A percentile compares a stretch with the other conserved stretches of the same genome.
Evolutionary conservation across 345 rosid species (phyloP).

Genomic region (Boechera divaricarpa): DNA sequence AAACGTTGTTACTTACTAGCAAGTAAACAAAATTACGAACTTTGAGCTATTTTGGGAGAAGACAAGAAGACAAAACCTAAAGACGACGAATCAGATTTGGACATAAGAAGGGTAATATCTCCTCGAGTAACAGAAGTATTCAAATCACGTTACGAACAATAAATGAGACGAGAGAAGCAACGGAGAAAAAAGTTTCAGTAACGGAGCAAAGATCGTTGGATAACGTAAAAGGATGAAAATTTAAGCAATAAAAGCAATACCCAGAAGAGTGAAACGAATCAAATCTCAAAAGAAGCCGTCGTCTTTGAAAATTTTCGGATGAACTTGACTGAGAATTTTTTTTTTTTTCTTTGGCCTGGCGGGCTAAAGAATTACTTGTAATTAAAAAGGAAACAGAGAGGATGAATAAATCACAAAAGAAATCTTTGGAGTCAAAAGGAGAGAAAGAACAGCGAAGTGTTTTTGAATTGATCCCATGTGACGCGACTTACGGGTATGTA

Average conservation of each 20-base stretch:
- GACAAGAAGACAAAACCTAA: conserved; percentile 23
- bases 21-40: conserved; percentile 16
- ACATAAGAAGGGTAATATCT: conserved; percentile 17
- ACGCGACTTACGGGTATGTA: conserved; percentile 33
- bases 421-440: neutral
- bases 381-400: neutral
- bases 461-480: conserved; percentile 28
- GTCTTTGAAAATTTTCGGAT: conserved; percentile 8
- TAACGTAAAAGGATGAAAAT: conserved; percentile 10
- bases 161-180: conserved; percentile 17
- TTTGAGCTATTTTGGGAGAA: conserved; percentile 20
- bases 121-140: conserved; percentile 29
- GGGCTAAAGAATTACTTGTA: neutral
- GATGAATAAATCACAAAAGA: conserved; percentile 13
- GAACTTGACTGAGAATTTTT: conserved; percentile 23
- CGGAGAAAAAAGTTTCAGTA: neutral
- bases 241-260: conserved; percentile 28
- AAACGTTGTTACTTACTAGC: conserved; percentile 12
- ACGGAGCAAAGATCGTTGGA: conserved; percentile 20
- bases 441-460: conserved; percentile 28
- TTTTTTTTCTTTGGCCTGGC: neutral
- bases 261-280: conserved; percentile 23
- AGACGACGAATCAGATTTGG: conserved; percentile 37
- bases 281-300: conserved; percentile 33
- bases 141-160: conserved; percentile 21